phyloP scores from a whole-genome alignment of 1,284 basidiomycete species.

The Ceratobasidium sp. region DNA sequence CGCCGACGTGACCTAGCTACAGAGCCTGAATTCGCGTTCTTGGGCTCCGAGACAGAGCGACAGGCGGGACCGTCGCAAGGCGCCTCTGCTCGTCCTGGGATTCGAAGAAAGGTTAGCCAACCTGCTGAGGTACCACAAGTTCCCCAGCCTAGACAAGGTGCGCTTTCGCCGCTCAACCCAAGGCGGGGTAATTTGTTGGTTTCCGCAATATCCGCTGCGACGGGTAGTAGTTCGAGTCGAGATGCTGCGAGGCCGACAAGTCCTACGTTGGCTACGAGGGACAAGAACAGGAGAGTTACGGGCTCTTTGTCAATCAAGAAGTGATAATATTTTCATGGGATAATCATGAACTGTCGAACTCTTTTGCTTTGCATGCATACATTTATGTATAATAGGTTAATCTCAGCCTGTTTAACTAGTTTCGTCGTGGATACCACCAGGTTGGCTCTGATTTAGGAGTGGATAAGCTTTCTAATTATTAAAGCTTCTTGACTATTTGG shows the following conservation, averaged over 20 bases:
- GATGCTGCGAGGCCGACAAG: constrained; percentile 15
- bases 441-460: neutral
- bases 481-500: neutral
- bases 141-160: constrained; percentile 26
- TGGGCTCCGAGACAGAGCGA: constrained; percentile 7
- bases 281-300: constrained; percentile 27
- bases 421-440: neutral
- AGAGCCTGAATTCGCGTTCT: constrained; percentile 35
- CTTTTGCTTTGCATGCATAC: constrained; percentile 8
- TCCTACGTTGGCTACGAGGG: constrained; percentile 27
- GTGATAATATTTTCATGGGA: neutral
- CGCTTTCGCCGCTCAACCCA: constrained; percentile 42
- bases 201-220: constrained; percentile 30
- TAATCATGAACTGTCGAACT: neutral
- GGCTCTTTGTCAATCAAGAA: constrained; percentile 11
- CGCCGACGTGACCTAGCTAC: constrained; percentile 60
- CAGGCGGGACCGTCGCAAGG: neutral
- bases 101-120: constrained; percentile 27
- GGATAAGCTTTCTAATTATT: neutral
- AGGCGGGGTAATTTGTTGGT: constrained; percentile 24
- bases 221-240: constrained; percentile 2
- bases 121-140: constrained; percentile 11
- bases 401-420: neutral
- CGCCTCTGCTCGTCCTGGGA: neutral
- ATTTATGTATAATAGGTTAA: constrained; percentile 17